A percentile compares a stretch with the other conserved stretches of the same genome.
These are phyloP conservation scores for Obba rivulosa DNA, from an alignment of 768 basidiomycete species.

Conservation along the genomic window DNA sequence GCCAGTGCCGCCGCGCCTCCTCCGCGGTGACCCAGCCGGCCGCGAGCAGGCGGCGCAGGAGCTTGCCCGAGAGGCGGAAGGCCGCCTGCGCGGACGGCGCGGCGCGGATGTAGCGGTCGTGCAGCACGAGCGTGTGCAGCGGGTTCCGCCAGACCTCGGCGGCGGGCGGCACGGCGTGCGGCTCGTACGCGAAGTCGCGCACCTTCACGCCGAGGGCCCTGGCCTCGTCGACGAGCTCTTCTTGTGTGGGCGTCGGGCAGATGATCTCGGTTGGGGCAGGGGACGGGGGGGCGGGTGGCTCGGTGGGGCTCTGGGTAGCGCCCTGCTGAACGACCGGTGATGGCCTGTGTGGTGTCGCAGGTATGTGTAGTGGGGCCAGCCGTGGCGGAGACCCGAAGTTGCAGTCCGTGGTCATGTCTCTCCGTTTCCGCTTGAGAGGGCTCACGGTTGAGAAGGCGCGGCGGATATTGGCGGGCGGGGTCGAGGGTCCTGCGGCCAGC, in stretches of 20 bases:
- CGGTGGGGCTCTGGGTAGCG: too few species aligned
- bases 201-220: conserved; percentile 25
- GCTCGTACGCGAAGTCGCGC: conserved; percentile 26
- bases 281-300: conserved; percentile 11
- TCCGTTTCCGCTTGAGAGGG: not conserved
- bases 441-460: not conserved
- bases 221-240: conserved; percentile 11
- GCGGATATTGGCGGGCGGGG: not conserved
- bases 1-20: conserved; percentile 19
- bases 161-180: conserved; percentile 3
- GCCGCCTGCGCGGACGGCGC: not conserved
- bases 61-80: conserved; percentile 14
- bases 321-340: too few species aligned
- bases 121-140: conserved; percentile 15
- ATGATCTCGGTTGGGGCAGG: conserved; percentile 25
- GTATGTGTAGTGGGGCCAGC: not conserved
- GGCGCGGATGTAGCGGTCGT: conserved; percentile 26
- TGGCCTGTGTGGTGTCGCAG: not conserved
- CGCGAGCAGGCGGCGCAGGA: conserved; percentile 22
- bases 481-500: not conserved
- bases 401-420: not conserved
- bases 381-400: not conserved
- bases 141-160: conserved; percentile 23
- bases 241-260: conserved; percentile 3
- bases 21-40: conserved; percentile 21